phyloP scores from a whole-genome alignment of 1,139 yeast genomes.

The Suhomyces bribrorum region DNA sequence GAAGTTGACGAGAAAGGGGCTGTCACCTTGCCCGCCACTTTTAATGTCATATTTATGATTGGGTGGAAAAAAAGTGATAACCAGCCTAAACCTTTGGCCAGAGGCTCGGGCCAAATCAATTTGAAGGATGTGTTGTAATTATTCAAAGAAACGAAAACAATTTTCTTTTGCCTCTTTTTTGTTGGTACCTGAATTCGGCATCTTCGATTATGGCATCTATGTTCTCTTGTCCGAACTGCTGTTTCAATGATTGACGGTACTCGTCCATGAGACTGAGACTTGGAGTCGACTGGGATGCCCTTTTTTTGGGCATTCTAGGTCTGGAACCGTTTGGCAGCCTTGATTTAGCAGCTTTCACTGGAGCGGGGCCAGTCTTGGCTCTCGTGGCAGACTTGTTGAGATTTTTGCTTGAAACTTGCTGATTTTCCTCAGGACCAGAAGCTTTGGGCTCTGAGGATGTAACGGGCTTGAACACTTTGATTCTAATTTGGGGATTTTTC shows the following conservation, averaged over 20 bases:
- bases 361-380: too few relatives aligned
- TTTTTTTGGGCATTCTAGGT: too few relatives aligned
- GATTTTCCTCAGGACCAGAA: too few relatives aligned
- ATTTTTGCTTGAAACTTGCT: too few relatives aligned
- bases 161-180: background rate
- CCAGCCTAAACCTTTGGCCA: conserved; percentile 70
- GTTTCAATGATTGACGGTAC: background rate
- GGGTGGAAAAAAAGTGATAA: conserved; percentile 80
- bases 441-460: too few relatives aligned
- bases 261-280: background rate
- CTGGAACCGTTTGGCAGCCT: too few relatives aligned
- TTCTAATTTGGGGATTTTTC: background rate
- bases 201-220: conserved; percentile 4
- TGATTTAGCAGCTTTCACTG: too few relatives aligned
- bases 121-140: conserved; percentile 58
- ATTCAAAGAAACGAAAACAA: background rate
- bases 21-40: conserved; percentile 60
- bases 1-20: conserved; percentile 50
- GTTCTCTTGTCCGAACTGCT: conserved; percentile 4
- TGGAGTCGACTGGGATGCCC: conserved; percentile 2
- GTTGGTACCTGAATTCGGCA: conserved; percentile 3
- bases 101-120: conserved; percentile 71
- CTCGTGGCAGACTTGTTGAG: too few relatives aligned
- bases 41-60: conserved; percentile 75
- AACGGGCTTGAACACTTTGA: background rate